A percentile compares a stretch with the other conserved stretches of the same genome.
These are phyloP conservation scores for Russula sp. DNA, from an alignment of 768 basidiomycete genomes.

Conservation along the genomic window DNA sequence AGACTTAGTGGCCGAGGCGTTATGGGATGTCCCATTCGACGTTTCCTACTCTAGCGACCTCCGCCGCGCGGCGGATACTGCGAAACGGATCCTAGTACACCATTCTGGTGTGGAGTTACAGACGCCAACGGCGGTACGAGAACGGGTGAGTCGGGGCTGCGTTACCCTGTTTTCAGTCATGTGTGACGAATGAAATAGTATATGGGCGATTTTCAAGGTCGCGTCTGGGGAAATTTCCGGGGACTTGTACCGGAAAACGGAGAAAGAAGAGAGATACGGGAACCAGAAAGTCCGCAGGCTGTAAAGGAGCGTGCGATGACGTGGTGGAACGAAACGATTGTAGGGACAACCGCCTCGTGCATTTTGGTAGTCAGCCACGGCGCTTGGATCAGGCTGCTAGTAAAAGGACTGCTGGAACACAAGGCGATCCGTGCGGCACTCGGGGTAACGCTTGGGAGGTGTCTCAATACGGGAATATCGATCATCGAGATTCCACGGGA, in stretches of 20 bases:
- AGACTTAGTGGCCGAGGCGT: slow-evolving; percentile 41
- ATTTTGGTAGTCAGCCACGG: slow-evolving; percentile 63
- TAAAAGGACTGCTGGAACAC: slow-evolving; percentile 40
- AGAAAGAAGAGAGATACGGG: slow-evolving; percentile 16
- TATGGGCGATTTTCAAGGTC: slow-evolving; percentile 58
- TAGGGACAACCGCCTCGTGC: slow-evolving; percentile 14
- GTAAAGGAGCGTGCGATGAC: slow-evolving; percentile 36
- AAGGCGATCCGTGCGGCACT: slow-evolving; percentile 33
- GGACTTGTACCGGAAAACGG: neutral
- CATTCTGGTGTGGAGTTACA: slow-evolving; percentile 43
- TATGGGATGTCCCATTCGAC: slow-evolving; percentile 49
- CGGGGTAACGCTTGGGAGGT: slow-evolving; percentile 29
- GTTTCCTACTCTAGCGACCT: slow-evolving; percentile 68
- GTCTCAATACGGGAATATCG: slow-evolving; percentile 51
- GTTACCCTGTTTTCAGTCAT: neutral
- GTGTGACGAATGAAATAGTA: slow-evolving; percentile 31
- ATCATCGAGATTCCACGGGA: slow-evolving; percentile 44
- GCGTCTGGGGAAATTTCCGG: slow-evolving; percentile 8
- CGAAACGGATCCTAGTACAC: slow-evolving; percentile 49
- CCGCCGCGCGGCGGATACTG: slow-evolving; percentile 63
- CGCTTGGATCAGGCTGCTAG: slow-evolving; percentile 49
- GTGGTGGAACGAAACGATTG: slow-evolving; percentile 56
- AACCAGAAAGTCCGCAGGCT: slow-evolving; percentile 10
- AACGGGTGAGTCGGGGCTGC: slow-evolving; percentile 45
- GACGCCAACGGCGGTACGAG: slow-evolving; percentile 45